Evolutionary conservation across 441 rosid species (phyloP).

Genomic region (Oxalis stricta): DNA sequence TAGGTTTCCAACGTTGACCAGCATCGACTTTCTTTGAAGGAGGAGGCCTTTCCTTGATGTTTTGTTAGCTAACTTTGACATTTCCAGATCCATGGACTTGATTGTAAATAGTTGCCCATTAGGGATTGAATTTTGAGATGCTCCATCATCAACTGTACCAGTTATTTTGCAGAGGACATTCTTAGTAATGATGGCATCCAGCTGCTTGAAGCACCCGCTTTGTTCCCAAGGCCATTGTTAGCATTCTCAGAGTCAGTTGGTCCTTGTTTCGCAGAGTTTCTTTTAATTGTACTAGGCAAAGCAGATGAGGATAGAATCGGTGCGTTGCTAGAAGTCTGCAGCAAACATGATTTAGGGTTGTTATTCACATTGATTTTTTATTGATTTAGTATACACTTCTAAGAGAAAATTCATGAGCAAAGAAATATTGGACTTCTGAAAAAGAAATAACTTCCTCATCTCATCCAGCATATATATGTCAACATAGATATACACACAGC

Average conservation of each 20-base stretch:
- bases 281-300: conserved; percentile 34
- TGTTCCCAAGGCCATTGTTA: conserved; percentile 24
- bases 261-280: conserved; percentile 28
- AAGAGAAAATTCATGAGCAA: too few relatives aligned
- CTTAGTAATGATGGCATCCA: conserved; percentile 72
- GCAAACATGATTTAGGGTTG: background rate
- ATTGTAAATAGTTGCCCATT: too few relatives aligned
- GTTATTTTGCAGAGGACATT: conserved; percentile 56
- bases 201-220: conserved; percentile 43
- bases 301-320: conserved; percentile 19
- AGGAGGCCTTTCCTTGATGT: too few relatives aligned
- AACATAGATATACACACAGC: conserved; percentile 3
- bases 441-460: background rate
- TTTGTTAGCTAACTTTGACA: too few relatives aligned
- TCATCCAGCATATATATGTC: background rate
- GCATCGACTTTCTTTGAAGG: too few relatives aligned
- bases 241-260: conserved; percentile 33
- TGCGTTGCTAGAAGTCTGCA: conserved; percentile 10
- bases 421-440: too few relatives aligned
- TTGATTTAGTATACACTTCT: too few relatives aligned
- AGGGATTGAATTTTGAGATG: background rate
- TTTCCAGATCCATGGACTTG: too few relatives aligned
- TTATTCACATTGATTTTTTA: background rate
- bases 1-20: too few relatives aligned
- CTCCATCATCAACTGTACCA: conserved; percentile 11